phyloP scores from a whole-genome alignment of 1,284 basidiomycete genomes.

The Sanguinoderma infundibulare region DNA sequence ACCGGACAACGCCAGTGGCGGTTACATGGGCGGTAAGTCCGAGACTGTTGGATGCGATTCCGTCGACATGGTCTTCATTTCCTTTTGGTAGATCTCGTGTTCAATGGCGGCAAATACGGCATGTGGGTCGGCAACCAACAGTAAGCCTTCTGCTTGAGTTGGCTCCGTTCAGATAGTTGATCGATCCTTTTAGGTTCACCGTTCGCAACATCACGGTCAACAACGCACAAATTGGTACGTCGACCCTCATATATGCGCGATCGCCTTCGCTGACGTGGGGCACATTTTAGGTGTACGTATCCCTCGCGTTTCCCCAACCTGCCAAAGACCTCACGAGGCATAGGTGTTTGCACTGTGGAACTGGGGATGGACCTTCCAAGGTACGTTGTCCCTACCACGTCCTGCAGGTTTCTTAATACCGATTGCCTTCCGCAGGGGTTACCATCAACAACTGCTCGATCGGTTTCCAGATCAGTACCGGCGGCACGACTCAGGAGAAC shows the following conservation, averaged over 20 bases:
- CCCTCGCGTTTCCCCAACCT: too few species aligned
- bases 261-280: background rate
- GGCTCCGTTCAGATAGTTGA: background rate
- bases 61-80: background rate
- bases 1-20: slow-evolving; percentile 79
- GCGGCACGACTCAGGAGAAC: slow-evolving; percentile 36
- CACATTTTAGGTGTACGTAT: too few species aligned
- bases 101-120: slow-evolving; percentile 55
- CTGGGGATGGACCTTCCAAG: slow-evolving; percentile 52
- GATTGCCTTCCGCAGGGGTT: background rate
- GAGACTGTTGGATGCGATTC: background rate
- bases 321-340: too few species aligned
- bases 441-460: slow-evolving; percentile 54
- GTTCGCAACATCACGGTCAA: slow-evolving; percentile 62
- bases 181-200: slow-evolving; percentile 42
- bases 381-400: slow-evolving; percentile 8
- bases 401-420: background rate
- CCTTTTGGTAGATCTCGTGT: slow-evolving; percentile 54
- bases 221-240: slow-evolving; percentile 40
- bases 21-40: slow-evolving; percentile 65
- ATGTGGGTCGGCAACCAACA: slow-evolving; percentile 68
- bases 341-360: slow-evolving; percentile 52
- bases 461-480: slow-evolving; percentile 55
- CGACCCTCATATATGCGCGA: too few species aligned
- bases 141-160: slow-evolving; percentile 36